Percentiles rank a stretch among this genome's conserved stretches.
phyloP scores from a whole-genome alignment of 176 grass and related monocot genomes.

The Neostapfia colusana region DNA sequence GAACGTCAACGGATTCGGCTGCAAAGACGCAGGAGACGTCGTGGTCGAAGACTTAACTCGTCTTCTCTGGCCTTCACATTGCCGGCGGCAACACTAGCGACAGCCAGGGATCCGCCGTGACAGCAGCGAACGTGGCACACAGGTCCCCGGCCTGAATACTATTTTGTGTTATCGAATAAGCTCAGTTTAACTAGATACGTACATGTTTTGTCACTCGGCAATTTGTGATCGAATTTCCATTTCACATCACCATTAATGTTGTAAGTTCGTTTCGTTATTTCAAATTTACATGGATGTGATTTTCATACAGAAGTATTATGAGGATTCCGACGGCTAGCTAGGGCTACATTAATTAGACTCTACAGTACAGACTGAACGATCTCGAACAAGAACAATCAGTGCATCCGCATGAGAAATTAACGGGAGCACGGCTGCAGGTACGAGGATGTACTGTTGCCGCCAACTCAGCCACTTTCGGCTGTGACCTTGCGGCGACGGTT shows the following conservation, averaged over 20 bases:
- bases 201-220: background rate
- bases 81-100: conserved; percentile 40
- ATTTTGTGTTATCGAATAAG: too few species aligned
- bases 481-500: too few species aligned
- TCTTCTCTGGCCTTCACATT: background rate
- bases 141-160: conserved; percentile 39
- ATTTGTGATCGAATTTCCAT: background rate
- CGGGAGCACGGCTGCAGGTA: too few species aligned
- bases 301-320: background rate
- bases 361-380: too few species aligned
- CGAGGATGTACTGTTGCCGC: too few species aligned
- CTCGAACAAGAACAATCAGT: too few species aligned
- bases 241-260: background rate
- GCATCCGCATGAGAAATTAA: too few species aligned
- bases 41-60: conserved; percentile 35
- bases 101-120: conserved; percentile 33
- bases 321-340: too few species aligned
- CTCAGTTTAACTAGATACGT: conserved; percentile 15
- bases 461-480: too few species aligned
- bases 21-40: conserved; percentile 27
- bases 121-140: conserved; percentile 25
- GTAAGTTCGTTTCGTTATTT: background rate
- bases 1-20: background rate
- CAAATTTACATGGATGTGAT: background rate
- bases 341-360: too few species aligned